Evolutionary conservation across 768 basidiomycete genomes (phyloP).

Genomic region (Phanerochaete carnosa): DNA sequence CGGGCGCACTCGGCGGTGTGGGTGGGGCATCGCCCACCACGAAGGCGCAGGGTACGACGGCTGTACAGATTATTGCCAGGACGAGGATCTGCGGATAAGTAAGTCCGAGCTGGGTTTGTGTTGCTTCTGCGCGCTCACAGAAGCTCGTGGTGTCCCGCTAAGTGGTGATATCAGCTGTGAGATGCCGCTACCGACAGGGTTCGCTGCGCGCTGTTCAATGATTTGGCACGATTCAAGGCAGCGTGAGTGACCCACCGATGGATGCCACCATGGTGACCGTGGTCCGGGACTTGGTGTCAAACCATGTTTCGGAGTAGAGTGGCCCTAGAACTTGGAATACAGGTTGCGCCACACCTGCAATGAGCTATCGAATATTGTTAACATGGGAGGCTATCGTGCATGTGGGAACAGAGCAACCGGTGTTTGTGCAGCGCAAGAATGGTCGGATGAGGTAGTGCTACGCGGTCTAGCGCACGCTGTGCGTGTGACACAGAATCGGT

Average conservation of each 20-base stretch:
- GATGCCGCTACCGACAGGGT: conserved; percentile 15
- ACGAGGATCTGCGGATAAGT: conserved; percentile 51
- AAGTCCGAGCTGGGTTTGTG: not conserved
- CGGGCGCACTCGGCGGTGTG: conserved; percentile 64
- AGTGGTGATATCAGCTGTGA: conserved; percentile 10
- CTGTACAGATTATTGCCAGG: conserved; percentile 72
- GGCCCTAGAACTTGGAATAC: conserved; percentile 77
- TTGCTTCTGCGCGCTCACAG: conserved; percentile 39
- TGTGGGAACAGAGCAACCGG: not conserved
- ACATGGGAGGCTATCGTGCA: not conserved
- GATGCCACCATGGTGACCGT: conserved; percentile 68
- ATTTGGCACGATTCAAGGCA: not conserved
- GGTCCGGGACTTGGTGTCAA: conserved; percentile 69
- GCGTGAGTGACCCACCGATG: conserved; percentile 30
- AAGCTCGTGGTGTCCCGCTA: conserved; percentile 22
- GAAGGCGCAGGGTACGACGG: conserved; percentile 53
- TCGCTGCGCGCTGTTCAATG: conserved; percentile 5
- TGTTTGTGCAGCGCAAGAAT: not conserved
- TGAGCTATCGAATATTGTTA: too few species aligned
- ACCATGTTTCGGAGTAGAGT: conserved; percentile 83
- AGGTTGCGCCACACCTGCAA: conserved; percentile 65
- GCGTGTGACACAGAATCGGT: not conserved
- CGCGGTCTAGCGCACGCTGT: not conserved
- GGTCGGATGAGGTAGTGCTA: not conserved
- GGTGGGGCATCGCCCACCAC: conserved; percentile 63